Percentiles rank a stretch among this genome's conserved stretches.
Evolutionary conservation across 768 basidiomycete genomes (phyloP).

Genomic region (Collybia mongolica): DNA sequence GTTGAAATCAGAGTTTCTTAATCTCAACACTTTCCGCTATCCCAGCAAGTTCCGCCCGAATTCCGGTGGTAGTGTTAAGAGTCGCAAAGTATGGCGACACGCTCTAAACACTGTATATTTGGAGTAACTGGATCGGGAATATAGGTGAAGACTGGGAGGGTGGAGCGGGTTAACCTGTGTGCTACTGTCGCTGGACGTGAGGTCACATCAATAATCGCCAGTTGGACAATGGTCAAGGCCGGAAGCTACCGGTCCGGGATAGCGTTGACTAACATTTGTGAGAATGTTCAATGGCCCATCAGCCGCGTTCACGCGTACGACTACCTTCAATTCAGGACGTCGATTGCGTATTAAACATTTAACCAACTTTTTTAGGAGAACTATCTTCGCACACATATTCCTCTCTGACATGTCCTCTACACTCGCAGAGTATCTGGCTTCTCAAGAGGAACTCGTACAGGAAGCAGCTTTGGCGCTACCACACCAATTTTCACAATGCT

Average conservation of each 20-base stretch:
- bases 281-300: too few species aligned
- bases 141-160: too few species aligned
- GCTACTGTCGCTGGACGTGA: too few species aligned
- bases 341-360: not conserved
- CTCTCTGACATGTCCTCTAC: conserved; percentile 29
- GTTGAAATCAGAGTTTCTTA: not conserved
- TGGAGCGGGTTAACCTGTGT: too few species aligned
- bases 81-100: not conserved
- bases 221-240: too few species aligned
- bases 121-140: too few species aligned
- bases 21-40: not conserved
- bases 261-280: too few species aligned
- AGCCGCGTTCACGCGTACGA: too few species aligned
- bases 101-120: not conserved
- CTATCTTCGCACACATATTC: not conserved
- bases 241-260: too few species aligned
- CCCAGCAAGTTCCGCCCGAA: conserved; percentile 11
- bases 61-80: conserved; percentile 9
- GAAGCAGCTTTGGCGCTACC: conserved; percentile 59
- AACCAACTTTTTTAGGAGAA: not conserved
- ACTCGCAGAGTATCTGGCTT: conserved; percentile 43
- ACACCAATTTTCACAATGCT: conserved; percentile 65
- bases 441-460: conserved; percentile 47
- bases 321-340: too few species aligned
- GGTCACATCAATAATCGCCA: too few species aligned